Conservation (phyloP, 768 basidiomycete species). For the Tylopilus sp. region DNA sequence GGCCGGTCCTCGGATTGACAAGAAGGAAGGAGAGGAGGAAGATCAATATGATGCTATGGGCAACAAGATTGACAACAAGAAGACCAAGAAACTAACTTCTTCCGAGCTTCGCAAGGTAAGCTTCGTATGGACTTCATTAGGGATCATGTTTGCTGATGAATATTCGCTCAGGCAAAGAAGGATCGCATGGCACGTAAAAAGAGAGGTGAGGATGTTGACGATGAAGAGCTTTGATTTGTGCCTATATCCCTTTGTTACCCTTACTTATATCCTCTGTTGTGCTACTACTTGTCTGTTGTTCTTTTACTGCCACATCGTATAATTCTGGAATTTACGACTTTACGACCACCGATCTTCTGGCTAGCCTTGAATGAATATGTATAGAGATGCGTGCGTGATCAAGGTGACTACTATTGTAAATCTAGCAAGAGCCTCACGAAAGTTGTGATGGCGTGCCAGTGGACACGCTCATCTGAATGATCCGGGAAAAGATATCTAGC, state of each 20-base stretch:
- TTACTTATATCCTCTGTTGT: slow-evolving; percentile 18
- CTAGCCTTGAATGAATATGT: too few relatives aligned
- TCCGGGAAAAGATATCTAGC: too few relatives aligned
- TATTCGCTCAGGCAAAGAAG: slow-evolving; percentile 68
- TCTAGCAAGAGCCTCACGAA: too few relatives aligned
- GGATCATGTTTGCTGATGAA: slow-evolving; percentile 9
- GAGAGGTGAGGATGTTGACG: slow-evolving; percentile 75
- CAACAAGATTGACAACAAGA: slow-evolving; percentile 88
- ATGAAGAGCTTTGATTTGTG: slow-evolving; percentile 46
- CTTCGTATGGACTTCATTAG: neutral
- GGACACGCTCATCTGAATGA: too few relatives aligned
- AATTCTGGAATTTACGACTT: slow-evolving; percentile 10
- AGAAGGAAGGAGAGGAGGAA: slow-evolving; percentile 87
- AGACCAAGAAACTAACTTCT: slow-evolving; percentile 82
- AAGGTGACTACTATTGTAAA: too few relatives aligned
- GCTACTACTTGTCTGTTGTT: slow-evolving; percentile 14
- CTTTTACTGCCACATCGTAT: slow-evolving; percentile 22
- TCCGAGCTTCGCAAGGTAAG: slow-evolving; percentile 77
- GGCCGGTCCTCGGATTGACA: slow-evolving; percentile 90
- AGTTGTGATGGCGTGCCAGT: too few relatives aligned
- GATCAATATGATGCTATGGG: slow-evolving; percentile 96
- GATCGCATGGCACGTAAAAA: slow-evolving; percentile 90
- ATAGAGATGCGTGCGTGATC: too few relatives aligned
- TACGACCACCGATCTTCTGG: too few relatives aligned
- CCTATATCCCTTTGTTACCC: slow-evolving; percentile 4